A percentile compares a stretch with the other conserved stretches of the same genome.
These are phyloP conservation scores for Euryodendron excelsum DNA, from an alignment of 148 eudicot genomes.

Conservation along the genomic window DNA sequence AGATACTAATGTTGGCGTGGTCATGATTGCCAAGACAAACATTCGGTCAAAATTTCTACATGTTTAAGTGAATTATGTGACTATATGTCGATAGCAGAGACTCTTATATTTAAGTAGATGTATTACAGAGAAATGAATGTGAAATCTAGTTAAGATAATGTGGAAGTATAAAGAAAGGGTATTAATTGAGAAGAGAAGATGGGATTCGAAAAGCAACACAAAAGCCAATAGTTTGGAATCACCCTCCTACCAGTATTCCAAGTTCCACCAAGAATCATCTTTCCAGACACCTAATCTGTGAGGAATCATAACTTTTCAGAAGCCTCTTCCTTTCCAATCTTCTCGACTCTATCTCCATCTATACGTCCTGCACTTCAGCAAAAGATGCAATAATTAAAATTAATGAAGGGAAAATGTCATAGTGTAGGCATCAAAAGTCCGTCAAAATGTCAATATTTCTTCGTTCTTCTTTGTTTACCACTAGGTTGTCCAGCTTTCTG, in stretches of 20 bases:
- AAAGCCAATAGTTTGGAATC: neutral
- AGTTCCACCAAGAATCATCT: neutral
- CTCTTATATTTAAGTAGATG: neutral
- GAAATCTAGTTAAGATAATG: neutral
- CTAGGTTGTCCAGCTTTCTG: constrained; percentile 15
- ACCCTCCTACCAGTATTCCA: neutral
- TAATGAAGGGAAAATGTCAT: neutral
- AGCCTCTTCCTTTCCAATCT: constrained; percentile 12
- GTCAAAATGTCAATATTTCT: neutral
- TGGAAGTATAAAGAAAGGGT: neutral
- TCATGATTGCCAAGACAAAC: no score
- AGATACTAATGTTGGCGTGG: neutral
- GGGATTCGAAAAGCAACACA: neutral
- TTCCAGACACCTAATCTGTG: neutral
- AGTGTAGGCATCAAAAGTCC: neutral
- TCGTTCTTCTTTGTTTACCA: neutral
- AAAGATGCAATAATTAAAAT: neutral
- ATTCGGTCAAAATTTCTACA: neutral
- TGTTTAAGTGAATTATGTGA: neutral
- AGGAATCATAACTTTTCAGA: neutral
- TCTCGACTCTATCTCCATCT: neutral
- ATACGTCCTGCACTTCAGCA: neutral
- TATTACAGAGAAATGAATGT: neutral
- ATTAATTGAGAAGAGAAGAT: neutral
- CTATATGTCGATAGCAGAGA: neutral